Percentiles rank a stretch among this genome's conserved stretches.
phyloP scores from a whole-genome alignment of 768 basidiomycete species.

The Mycena indigotica region DNA sequence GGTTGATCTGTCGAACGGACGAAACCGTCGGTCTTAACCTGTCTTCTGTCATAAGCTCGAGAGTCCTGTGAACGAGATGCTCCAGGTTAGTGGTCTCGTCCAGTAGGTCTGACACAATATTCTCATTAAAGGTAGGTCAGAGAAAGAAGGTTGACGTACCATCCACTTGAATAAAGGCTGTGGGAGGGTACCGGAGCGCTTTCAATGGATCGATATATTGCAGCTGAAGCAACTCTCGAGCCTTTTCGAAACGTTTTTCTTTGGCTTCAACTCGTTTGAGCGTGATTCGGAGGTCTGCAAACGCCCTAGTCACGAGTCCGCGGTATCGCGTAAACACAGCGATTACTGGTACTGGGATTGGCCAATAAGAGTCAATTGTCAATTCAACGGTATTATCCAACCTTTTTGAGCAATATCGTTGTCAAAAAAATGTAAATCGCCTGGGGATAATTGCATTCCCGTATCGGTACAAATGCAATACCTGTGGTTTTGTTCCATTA shows the following conservation, averaged over 20 bases:
- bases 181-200: not conserved
- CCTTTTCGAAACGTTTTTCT: not conserved
- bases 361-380: not conserved
- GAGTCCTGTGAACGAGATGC: not conserved
- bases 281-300: not conserved
- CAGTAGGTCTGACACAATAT: not conserved
- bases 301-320: not conserved
- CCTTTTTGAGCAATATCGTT: not conserved
- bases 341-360: not conserved
- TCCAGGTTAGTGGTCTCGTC: not conserved
- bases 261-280: not conserved
- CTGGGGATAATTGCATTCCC: not conserved
- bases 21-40: not conserved
- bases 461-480: not conserved
- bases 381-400: not conserved
- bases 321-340: not conserved
- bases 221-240: not conserved
- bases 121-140: not conserved
- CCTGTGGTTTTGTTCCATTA: not conserved
- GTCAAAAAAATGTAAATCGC: not conserved
- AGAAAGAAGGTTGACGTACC: not conserved
- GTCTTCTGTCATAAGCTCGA: not conserved
- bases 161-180: not conserved
- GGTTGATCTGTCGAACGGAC: not conserved
- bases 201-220: not conserved